A percentile compares a stretch with the other conserved stretches of the same genome.
Conservation (phyloP, 148 eudicot species). For the Amaranthus palmeri region DNA sequence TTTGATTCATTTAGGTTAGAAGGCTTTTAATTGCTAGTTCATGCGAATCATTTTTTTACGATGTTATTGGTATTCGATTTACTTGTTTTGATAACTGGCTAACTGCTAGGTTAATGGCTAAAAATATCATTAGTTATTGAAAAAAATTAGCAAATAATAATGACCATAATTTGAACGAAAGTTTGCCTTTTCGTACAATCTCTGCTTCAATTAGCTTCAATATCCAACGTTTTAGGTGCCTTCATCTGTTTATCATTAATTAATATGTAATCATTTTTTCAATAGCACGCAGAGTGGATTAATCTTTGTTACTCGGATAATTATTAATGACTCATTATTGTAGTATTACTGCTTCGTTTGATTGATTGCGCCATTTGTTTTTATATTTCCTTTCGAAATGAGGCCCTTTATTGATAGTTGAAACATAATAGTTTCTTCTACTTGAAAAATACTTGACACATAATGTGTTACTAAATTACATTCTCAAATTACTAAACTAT, state of each 20-base stretch:
- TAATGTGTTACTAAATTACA: too few species aligned
- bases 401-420: too few species aligned
- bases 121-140: not conserved
- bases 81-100: not conserved
- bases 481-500: too few species aligned
- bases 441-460: too few species aligned
- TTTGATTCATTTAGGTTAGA: not conserved
- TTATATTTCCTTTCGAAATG: too few species aligned
- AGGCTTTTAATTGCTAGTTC: not conserved
- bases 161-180: not conserved
- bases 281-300: not conserved
- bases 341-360: too few species aligned
- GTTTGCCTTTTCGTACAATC: not conserved
- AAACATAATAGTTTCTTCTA: too few species aligned
- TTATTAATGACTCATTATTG: not conserved
- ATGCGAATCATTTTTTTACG: not conserved
- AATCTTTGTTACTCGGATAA: not conserved
- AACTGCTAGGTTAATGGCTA: not conserved
- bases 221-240: not conserved
- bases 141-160: not conserved
- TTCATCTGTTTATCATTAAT: not conserved
- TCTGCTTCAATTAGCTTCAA: conserved; percentile 1
- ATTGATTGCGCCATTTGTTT: not conserved
- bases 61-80: not conserved
- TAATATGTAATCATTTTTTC: not conserved